Percentiles rank a stretch among this genome's conserved stretches.
Evolutionary conservation across 768 basidiomycete species (phyloP).

Genomic region (Dioszegia crocea): DNA sequence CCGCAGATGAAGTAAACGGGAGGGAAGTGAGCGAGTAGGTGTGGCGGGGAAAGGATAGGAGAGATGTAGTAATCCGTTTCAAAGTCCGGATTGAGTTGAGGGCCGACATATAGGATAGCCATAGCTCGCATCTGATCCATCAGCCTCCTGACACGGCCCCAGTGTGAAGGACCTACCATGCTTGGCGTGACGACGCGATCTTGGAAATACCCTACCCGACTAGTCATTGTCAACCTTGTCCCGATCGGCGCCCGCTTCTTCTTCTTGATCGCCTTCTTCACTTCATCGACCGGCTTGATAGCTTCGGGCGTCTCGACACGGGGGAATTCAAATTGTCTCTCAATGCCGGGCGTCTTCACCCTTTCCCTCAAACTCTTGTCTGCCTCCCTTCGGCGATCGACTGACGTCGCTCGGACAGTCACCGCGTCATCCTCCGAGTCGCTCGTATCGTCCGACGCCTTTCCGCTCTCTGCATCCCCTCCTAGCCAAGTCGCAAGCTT

Average conservation of each 20-base stretch:
- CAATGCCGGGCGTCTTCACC: slow-evolving; percentile 52
- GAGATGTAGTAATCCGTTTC: slow-evolving; percentile 92
- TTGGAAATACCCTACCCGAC: slow-evolving; percentile 86
- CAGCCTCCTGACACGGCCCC: neutral
- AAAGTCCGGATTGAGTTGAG: slow-evolving; percentile 89
- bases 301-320: neutral
- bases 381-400: slow-evolving; percentile 55
- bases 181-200: slow-evolving; percentile 89
- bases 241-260: slow-evolving; percentile 61
- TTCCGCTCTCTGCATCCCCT: slow-evolving; percentile 5
- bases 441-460: slow-evolving; percentile 56
- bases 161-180: slow-evolving; percentile 67
- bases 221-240: slow-evolving; percentile 89
- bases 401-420: slow-evolving; percentile 26
- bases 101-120: slow-evolving; percentile 96
- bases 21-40: slow-evolving; percentile 85
- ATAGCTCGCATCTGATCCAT: slow-evolving; percentile 89
- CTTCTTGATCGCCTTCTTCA: slow-evolving; percentile 46
- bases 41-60: slow-evolving; percentile 79
- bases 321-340: slow-evolving; percentile 23
- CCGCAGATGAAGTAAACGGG: slow-evolving; percentile 84
- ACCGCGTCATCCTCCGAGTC: slow-evolving; percentile 55
- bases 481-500: slow-evolving; percentile 35
- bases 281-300: slow-evolving; percentile 48
- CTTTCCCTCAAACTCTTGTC: slow-evolving; percentile 72